Conservation (phyloP, 1,284 basidiomycete genomes). For the Ceratobasidium sp. region DNA sequence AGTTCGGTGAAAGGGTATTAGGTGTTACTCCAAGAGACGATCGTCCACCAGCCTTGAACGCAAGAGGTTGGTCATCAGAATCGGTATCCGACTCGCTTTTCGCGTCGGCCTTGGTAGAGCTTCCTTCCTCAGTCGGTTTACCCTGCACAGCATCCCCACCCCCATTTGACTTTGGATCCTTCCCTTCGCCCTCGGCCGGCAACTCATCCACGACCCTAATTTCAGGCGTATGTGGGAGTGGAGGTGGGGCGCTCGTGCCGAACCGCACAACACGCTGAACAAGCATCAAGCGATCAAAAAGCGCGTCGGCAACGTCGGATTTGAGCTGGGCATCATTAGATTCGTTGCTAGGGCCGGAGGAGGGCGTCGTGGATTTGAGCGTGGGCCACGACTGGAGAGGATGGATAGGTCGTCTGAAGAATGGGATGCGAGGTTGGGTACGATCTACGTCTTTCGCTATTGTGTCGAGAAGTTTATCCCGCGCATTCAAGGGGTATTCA, state of each 20-base stretch:
- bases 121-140: neutral
- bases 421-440: conserved; percentile 53
- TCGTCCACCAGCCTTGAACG: conserved; percentile 41
- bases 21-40: conserved; percentile 51
- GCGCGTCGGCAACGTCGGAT: conserved; percentile 42
- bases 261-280: conserved; percentile 42
- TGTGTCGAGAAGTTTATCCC: conserved; percentile 53
- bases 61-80: conserved; percentile 36
- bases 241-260: conserved; percentile 31
- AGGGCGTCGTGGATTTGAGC: neutral
- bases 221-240: conserved; percentile 44
- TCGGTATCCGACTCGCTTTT: neutral
- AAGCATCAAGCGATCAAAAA: conserved; percentile 46
- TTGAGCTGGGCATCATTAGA: conserved; percentile 13
- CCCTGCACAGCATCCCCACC: neutral
- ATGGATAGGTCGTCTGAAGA: conserved; percentile 51
- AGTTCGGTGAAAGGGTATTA: conserved; percentile 53
- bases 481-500: conserved; percentile 50
- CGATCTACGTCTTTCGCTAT: conserved; percentile 56
- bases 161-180: neutral
- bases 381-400: conserved; percentile 33
- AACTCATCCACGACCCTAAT: conserved; percentile 43
- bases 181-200: conserved; percentile 7
- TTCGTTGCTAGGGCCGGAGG: conserved; percentile 22
- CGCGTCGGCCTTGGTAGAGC: neutral